phyloP scores from a whole-genome alignment of 1,139 yeast genomes.

The Candida tropicalis region DNA sequence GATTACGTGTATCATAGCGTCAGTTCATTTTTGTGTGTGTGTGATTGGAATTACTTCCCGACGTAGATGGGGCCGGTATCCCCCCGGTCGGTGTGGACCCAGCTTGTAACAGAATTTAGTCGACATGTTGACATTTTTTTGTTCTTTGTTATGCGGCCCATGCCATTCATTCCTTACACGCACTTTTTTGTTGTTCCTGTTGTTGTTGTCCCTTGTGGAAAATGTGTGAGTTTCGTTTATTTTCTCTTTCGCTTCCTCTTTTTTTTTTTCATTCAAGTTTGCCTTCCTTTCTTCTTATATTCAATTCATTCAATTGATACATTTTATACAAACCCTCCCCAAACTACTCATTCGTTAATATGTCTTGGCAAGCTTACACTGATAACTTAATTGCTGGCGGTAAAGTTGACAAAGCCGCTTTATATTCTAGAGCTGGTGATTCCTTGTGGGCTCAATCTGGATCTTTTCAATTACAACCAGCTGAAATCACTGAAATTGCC shows the following conservation, averaged over 20 bases:
- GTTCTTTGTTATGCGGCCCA: too few species aligned
- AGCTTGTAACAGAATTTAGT: too few species aligned
- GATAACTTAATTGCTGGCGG: slow-evolving; percentile 87
- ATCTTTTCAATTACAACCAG: slow-evolving; percentile 64
- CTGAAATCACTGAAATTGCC: slow-evolving; percentile 76
- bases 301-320: not conserved
- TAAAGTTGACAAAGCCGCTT: slow-evolving; percentile 88
- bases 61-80: too few species aligned
- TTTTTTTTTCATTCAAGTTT: slow-evolving; percentile 5
- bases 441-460: slow-evolving; percentile 91
- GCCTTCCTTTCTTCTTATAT: slow-evolving; percentile 1
- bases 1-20: too few species aligned
- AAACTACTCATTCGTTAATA: slow-evolving; percentile 13
- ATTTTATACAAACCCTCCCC: slow-evolving; percentile 1
- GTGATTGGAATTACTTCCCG: too few species aligned
- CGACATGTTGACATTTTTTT: too few species aligned
- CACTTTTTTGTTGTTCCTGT: not conserved
- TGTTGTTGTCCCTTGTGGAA: not conserved
- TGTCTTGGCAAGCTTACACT: slow-evolving; percentile 79
- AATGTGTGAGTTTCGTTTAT: not conserved
- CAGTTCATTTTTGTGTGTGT: too few species aligned
- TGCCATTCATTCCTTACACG: too few species aligned
- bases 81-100: too few species aligned
- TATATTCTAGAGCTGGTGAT: slow-evolving; percentile 93
- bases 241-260: not conserved